These are phyloP conservation scores for Trematosphaeria pertusa DNA, from an alignment of 2,329 filamentous ascomycete species.

Conservation along the genomic window DNA sequence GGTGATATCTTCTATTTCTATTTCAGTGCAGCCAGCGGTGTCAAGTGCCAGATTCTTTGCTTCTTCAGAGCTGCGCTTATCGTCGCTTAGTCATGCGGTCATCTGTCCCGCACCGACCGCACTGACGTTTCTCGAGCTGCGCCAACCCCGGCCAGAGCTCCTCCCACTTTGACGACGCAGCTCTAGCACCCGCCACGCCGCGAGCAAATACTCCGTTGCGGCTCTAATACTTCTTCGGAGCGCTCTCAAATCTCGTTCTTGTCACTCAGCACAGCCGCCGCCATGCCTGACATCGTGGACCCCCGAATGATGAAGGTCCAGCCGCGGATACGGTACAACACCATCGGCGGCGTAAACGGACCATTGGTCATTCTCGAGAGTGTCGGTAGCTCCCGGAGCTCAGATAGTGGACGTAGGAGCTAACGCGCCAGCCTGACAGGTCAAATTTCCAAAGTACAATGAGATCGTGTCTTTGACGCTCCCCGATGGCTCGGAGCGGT, in stretches of 20 bases:
- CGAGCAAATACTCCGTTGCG: slow-evolving; percentile 19
- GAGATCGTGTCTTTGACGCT: slow-evolving; percentile 97
- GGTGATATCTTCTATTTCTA: too few species aligned
- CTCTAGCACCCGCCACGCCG: slow-evolving; percentile 29
- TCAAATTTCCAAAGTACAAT: slow-evolving; percentile 97
- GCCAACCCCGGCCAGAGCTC: slow-evolving; percentile 33
- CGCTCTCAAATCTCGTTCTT: slow-evolving; percentile 13
- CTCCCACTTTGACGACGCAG: slow-evolving; percentile 37
- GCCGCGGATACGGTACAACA: slow-evolving; percentile 91
- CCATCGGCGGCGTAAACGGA: slow-evolving; percentile 96
- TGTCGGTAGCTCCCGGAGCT: slow-evolving; percentile 61
- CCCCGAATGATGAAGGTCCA: slow-evolving; percentile 65
- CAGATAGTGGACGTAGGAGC: slow-evolving; percentile 17
- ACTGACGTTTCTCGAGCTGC: slow-evolving; percentile 22
- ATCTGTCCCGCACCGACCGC: slow-evolving; percentile 12
- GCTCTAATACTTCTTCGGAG: slow-evolving; percentile 23
- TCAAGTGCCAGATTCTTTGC: too few species aligned
- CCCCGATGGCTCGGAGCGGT: slow-evolving; percentile 91
- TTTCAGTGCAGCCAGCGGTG: too few species aligned
- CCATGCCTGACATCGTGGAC: slow-evolving; percentile 50
- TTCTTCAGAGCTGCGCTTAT: too few species aligned
- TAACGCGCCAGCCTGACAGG: slow-evolving; percentile 59
- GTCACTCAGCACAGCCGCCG: slow-evolving; percentile 33
- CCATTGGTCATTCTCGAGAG: slow-evolving; percentile 97
- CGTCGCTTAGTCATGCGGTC: slow-evolving; percentile 10